These are phyloP conservation scores for Acer negundo DNA, from an alignment of 345 rosid genomes.

Conservation along the genomic window DNA sequence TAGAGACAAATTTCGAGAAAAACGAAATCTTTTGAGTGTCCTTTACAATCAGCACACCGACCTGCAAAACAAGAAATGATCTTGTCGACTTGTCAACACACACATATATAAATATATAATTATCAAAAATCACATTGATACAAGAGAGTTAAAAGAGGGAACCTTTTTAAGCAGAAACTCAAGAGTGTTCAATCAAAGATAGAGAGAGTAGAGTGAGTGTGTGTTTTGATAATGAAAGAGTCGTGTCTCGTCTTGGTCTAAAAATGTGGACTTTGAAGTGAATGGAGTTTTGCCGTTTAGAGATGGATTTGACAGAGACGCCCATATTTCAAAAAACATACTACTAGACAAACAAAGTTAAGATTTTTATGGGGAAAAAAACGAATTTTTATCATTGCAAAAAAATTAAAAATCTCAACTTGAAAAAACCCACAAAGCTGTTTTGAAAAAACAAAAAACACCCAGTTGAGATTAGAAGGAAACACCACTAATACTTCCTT, in stretches of 20 bases:
- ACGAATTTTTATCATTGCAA: conserved; percentile 20
- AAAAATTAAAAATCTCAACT: conserved; percentile 16
- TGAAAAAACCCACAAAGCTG: not conserved
- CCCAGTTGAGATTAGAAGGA: not conserved
- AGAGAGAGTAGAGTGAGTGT: conserved; percentile 8
- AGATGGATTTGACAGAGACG: conserved; percentile 47
- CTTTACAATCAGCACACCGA: conserved; percentile 26
- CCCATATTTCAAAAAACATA: conserved; percentile 22
- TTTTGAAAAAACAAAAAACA: not conserved
- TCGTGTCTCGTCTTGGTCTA: conserved; percentile 1
- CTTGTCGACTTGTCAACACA: conserved; percentile 21
- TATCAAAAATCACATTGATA: conserved; percentile 10
- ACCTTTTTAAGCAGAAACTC: conserved; percentile 12
- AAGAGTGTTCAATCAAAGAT: conserved; percentile 32
- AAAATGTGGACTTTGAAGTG: conserved; percentile 30
- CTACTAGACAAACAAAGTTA: conserved; percentile 24
- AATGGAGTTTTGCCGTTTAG: conserved; percentile 34
- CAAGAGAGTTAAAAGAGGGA: not conserved
- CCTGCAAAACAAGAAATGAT: conserved; percentile 19
- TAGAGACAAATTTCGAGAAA: conserved; percentile 23
- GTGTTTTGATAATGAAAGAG: conserved; percentile 26
- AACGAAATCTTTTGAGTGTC: conserved; percentile 24
- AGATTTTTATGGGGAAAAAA: conserved; percentile 23
- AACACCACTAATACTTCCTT: conserved; percentile 11
- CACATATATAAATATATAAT: not conserved